Conservation (phyloP, 1,284 basidiomycete species). For the Tylopilus sp. region DNA sequence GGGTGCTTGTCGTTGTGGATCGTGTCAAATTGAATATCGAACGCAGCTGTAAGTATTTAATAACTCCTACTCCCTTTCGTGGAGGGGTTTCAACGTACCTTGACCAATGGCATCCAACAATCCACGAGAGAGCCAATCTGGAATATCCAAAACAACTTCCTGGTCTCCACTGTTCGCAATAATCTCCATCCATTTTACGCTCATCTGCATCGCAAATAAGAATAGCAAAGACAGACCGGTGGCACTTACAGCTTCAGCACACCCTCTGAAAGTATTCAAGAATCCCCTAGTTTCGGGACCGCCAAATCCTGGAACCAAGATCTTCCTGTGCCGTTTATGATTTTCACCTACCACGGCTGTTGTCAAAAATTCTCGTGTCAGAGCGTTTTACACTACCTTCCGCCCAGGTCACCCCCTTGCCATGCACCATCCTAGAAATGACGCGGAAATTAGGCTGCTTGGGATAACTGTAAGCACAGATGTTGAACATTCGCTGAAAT, state of each 20-base stretch:
- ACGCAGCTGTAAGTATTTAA: slow-evolving; percentile 47
- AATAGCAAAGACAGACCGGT: slow-evolving; percentile 15
- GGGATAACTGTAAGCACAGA: slow-evolving; percentile 51
- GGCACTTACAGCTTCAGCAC: slow-evolving; percentile 33
- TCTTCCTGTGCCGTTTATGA: slow-evolving; percentile 57
- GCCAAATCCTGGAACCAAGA: slow-evolving; percentile 58
- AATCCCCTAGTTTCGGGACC: slow-evolving; percentile 50
- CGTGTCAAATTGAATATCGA: slow-evolving; percentile 53
- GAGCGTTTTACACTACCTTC: slow-evolving; percentile 46
- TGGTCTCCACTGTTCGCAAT: slow-evolving; percentile 41
- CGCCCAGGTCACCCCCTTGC: slow-evolving; percentile 52
- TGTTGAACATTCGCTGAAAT: slow-evolving; percentile 53
- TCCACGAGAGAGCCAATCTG: slow-evolving; percentile 51
- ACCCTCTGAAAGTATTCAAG: slow-evolving; percentile 46
- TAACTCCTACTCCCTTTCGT: neutral
- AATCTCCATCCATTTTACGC: slow-evolving; percentile 57
- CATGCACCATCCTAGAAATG: slow-evolving; percentile 44
- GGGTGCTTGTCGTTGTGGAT: slow-evolving; percentile 50
- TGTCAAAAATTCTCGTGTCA: neutral
- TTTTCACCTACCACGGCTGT: slow-evolving; percentile 46
- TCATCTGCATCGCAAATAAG: slow-evolving; percentile 48
- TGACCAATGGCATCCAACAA: slow-evolving; percentile 60
- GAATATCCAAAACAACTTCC: slow-evolving; percentile 53
- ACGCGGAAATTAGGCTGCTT: slow-evolving; percentile 48
- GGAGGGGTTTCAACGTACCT: slow-evolving; percentile 43